Evolutionary conservation across 345 rosid species (phyloP).

Genomic region (Alliaria petiolata): DNA sequence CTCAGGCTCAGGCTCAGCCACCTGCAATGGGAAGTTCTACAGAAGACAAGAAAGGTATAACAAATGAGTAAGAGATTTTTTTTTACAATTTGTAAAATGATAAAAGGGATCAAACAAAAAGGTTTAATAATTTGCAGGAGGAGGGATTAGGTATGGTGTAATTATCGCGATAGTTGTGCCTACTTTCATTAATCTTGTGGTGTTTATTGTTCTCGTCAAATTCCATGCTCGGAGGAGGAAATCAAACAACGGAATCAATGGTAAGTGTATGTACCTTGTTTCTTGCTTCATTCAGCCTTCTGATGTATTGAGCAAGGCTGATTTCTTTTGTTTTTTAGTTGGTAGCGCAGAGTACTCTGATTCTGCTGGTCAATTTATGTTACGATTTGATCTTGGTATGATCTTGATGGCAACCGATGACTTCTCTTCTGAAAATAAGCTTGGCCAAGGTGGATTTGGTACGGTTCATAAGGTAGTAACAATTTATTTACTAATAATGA

Average conservation of each 20-base stretch:
- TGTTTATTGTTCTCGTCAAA: neutral
- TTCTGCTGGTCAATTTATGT: neutral
- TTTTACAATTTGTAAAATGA: neutral
- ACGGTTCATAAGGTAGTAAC: conserved; percentile 36
- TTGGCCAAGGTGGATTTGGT: conserved; percentile 46
- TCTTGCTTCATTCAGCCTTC: neutral
- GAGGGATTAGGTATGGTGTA: neutral
- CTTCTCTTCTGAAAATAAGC: conserved; percentile 28
- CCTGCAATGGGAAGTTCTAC: neutral
- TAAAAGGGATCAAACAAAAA: neutral
- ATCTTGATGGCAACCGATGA: conserved; percentile 7
- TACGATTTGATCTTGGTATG: conserved; percentile 11
- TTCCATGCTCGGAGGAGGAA: neutral
- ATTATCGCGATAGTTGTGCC: conserved; percentile 7
- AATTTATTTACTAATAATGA: neutral
- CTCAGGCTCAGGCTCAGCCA: too few relatives aligned
- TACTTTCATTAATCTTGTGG: neutral
- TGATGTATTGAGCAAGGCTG: neutral
- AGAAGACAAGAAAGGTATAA: conserved; percentile 3
- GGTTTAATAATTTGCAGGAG: neutral
- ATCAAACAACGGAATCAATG: neutral
- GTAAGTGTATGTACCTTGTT: neutral
- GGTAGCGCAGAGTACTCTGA: neutral
- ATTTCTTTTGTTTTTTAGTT: neutral
- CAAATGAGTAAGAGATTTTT: neutral